Base-by-base conservation (phyloP, 768 basidiomycete species). In the Omphalotus guepiniiformis region DNA sequence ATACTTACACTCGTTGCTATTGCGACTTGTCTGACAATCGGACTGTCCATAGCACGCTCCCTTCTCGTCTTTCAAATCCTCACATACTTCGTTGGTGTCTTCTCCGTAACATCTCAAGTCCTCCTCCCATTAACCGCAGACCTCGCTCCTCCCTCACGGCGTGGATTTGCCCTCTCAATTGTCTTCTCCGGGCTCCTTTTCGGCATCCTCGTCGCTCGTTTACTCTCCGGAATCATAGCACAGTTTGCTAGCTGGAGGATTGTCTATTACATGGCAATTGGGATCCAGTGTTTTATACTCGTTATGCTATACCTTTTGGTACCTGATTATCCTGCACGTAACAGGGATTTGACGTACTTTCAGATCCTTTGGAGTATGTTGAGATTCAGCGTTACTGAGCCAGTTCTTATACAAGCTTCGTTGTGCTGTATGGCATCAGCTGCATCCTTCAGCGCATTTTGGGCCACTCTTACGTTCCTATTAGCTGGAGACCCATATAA, bases 51-150 rank as follows among this genome's bases (percentile, higher is more conserved):
- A 12, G 86, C 88, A 1, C 65, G 63, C 2, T 75, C 63, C 39
- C 68, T 89, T 5, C 66, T 63, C 8, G 78, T 74, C 21, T 87
- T 92, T 55, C 80, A 89, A 54, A 68, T 64, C 0, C 63, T 93
- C 4, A 80, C 77, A 13, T 93, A 83, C 68, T 64, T 93, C 26
- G 71, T 87, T 22, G 89, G 91, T 2, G 66, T 78, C 12, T 66
- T 75, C 19, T 83, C 80, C 15, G 87, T 90, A 38, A 79, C 80
- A 0, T 82, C 86, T 0, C 85, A 88, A 63, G 80, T 93, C 50
- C 80, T 95, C 48, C 79, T 92, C 0, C 57, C 57, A 2, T 61
- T 75, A 47, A 75, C 82, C 1, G 84, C 73, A 4, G 84, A 86
- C 61, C 73, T 86, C 19, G 82, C 84, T 0, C 72, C 76, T 2